A percentile compares a stretch with the other conserved stretches of the same genome.
phyloP scores from a whole-genome alignment of 2,329 filamentous ascomycete genomes.

The Diaporthe caulivora region DNA sequence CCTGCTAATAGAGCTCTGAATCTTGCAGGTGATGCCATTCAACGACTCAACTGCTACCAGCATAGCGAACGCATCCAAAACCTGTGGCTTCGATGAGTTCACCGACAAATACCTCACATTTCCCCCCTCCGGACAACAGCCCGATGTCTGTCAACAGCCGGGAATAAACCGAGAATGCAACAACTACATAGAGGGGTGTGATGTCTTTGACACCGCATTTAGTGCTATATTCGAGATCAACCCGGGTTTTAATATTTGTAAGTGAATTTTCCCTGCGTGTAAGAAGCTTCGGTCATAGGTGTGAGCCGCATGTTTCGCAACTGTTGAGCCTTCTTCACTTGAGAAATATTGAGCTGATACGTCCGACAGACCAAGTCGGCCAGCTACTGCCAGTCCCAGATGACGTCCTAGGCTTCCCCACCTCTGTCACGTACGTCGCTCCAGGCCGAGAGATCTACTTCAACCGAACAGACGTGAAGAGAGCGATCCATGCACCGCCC shows the following conservation, averaged over 20 bases:
- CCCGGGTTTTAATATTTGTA: constrained; percentile 71
- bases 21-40: constrained; percentile 63
- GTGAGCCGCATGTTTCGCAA: neutral
- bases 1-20: neutral
- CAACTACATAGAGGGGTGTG: constrained; percentile 61
- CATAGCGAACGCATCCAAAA: constrained; percentile 62
- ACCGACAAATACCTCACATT: constrained; percentile 71
- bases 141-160: constrained; percentile 52
- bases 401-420: constrained; percentile 58
- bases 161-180: constrained; percentile 53
- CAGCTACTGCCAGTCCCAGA: constrained; percentile 57
- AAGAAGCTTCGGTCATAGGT: neutral
- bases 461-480: constrained; percentile 66
- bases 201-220: constrained; percentile 65
- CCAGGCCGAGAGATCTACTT: constrained; percentile 73
- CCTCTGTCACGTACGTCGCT: constrained; percentile 70
- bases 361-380: constrained; percentile 72
- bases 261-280: neutral
- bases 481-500: constrained; percentile 43
- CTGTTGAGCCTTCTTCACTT: neutral
- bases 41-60: constrained; percentile 65
- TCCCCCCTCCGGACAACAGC: constrained; percentile 72
- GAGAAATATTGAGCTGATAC: constrained; percentile 47
- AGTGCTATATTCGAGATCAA: constrained; percentile 67
- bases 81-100: constrained; percentile 72